Percentiles rank a stretch among this genome's conserved stretches.
Conservation (phyloP, 2,329 filamentous ascomycete species). For the Penicillium sp. region DNA sequence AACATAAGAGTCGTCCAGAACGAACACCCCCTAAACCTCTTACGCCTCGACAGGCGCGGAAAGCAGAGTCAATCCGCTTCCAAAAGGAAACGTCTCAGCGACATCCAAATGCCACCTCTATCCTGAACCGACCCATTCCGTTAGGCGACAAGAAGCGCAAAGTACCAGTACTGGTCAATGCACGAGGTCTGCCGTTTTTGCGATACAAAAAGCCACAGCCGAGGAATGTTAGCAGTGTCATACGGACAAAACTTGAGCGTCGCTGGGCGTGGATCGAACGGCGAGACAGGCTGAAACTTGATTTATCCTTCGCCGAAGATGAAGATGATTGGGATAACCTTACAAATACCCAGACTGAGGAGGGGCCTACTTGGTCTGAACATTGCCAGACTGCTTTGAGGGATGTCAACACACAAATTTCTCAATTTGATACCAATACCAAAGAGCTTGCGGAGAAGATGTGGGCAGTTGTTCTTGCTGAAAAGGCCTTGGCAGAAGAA, state of each 20-base stretch:
- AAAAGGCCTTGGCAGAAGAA: conserved; percentile 36
- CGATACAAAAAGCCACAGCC: conserved; percentile 47
- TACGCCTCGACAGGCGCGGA: conserved; percentile 24
- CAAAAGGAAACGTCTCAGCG: conserved; percentile 30
- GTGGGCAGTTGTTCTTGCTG: conserved; percentile 42
- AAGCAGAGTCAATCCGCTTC: conserved; percentile 23
- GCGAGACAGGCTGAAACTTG: conserved; percentile 31
- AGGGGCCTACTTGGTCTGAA: conserved; percentile 26
- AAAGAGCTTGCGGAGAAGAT: conserved; percentile 32
- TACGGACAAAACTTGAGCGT: conserved; percentile 35
- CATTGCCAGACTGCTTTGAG: conserved; percentile 19
- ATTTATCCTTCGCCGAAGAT: conserved; percentile 34
- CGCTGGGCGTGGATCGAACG: conserved; percentile 36
- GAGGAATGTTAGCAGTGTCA: conserved; percentile 36
- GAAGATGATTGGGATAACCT: conserved; percentile 45
- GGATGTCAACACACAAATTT: conserved; percentile 26
- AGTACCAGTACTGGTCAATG: conserved; percentile 42
- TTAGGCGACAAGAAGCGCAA: conserved; percentile 37
- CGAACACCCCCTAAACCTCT: conserved; percentile 21
- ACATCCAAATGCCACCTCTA: conserved; percentile 34
- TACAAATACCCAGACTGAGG: conserved; percentile 19
- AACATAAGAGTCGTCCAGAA: conserved; percentile 16
- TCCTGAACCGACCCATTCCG: conserved; percentile 36
- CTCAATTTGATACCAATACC: conserved; percentile 28
- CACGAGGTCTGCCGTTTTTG: conserved; percentile 43